Evolutionary conservation across 2,329 filamentous ascomycete genomes (phyloP), one percentile per base, ranked within the genome.

Genomic region (Alternaria ethzedia): DNA sequence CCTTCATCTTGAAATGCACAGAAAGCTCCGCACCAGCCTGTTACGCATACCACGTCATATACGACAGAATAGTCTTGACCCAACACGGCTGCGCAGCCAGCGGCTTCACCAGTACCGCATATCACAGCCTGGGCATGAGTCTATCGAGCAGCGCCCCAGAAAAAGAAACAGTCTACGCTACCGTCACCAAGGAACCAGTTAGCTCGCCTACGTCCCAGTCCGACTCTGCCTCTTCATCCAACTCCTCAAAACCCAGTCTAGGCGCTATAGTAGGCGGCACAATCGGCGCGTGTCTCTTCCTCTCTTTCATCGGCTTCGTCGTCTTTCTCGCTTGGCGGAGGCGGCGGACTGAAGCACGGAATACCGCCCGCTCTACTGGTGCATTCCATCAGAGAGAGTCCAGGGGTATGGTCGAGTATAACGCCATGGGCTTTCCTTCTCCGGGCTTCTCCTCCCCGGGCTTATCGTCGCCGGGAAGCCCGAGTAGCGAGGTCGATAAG

Each of bases 251-350:
- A 28, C 66, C 67, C 4, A 63, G 65, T 45, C 52, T 78, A 10
- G 76, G 68, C n/a, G 70, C 72, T 11, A 79, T 80, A 15, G 68
- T 77, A 10, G 77, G 78, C 54, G 75, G 75, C 26, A 77, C 76
- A 6, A 58, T 80, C 8, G 76, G 75, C 32, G 77, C 72, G 2
- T 68, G 77, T 32, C 62, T 68, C 9, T 68, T 73, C 30, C 12
- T 78, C 28, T 72, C 65, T 23, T 68, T 72, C 47, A 62, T 78
- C 46, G 63, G 66, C 5, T 63, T 75, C 17, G 61, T 58, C 21
- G 59, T 71, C 28, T 66, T 77, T 45, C 69, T 74, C 26, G 57
- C 73, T 45, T 70, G 72, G 25, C 68, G 71, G 13, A 55, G 66
- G 4, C 64, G 63, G 10, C 67, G 69, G 25, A 28, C 32, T 1